Evolutionary conservation across 2,329 filamentous ascomycete genomes (phyloP).

Genomic region (Sphaerulina vaccinii): DNA sequence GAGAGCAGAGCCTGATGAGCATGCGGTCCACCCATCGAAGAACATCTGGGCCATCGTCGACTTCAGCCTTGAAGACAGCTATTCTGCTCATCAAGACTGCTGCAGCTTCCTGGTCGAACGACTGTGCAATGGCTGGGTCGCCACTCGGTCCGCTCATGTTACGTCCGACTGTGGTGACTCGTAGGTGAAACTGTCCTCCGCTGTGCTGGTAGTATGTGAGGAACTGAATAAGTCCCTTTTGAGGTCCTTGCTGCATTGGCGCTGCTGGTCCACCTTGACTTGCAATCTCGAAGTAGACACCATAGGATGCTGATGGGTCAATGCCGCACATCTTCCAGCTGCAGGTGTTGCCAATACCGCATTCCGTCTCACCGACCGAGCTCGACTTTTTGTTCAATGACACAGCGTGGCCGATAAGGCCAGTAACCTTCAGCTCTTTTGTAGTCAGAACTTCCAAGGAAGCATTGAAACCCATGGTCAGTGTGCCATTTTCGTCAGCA

Average conservation of each 20-base stretch:
- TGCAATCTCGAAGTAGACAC: conserved; percentile 96
- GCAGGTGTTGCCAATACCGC: conserved; percentile 96
- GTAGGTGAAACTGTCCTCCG: conserved; percentile 90
- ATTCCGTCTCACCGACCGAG: conserved; percentile 95
- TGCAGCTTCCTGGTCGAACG: conserved; percentile 96
- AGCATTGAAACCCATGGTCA: conserved; percentile 97
- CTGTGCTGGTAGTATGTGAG: conserved; percentile 98
- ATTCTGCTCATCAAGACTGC: conserved; percentile 99
- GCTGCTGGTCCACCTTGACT: conserved; percentile 78
- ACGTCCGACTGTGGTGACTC: conserved; percentile 89
- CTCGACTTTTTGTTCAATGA: conserved; percentile 98
- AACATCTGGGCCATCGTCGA: conserved; percentile 97
- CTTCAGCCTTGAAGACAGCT: conserved; percentile 97
- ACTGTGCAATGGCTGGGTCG: conserved; percentile 91
- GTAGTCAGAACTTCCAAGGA: conserved; percentile 94
- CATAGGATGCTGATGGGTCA: conserved; percentile 89
- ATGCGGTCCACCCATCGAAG: conserved; percentile 97
- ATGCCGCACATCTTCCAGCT: conserved; percentile 99
- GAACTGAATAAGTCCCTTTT: conserved; percentile 97
- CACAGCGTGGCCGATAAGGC: conserved; percentile 92
- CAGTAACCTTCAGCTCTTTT: conserved; percentile 97
- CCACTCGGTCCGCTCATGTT: conserved; percentile 91
- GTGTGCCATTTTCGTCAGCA: conserved; percentile 90
- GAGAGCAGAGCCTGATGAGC: conserved; percentile 92
- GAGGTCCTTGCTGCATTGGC: conserved; percentile 77